These are phyloP conservation scores for Plectranthus barbatus DNA, from an alignment of 257 asterid genomes.

Conservation along the genomic window DNA sequence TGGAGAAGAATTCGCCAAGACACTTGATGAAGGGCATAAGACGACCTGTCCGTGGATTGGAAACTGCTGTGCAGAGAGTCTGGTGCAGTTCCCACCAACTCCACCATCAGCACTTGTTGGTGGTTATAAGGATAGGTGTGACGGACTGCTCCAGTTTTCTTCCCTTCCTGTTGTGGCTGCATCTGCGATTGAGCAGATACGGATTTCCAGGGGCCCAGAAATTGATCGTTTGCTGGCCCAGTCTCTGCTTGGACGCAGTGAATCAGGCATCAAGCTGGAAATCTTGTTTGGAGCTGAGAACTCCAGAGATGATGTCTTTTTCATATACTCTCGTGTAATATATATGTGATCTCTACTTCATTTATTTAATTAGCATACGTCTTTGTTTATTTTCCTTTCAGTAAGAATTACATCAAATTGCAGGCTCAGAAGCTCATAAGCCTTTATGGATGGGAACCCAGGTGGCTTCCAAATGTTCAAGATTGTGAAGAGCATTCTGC, in stretches of 20 bases:
- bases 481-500: slow-evolving; percentile 98
- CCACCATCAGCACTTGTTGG: slow-evolving; percentile 97
- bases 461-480: slow-evolving; percentile 99
- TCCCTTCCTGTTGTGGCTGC: slow-evolving; percentile 83
- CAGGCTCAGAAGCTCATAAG: slow-evolving; percentile 96
- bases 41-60: slow-evolving; percentile 85
- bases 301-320: slow-evolving; percentile 61
- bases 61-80: slow-evolving; percentile 89
- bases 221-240: slow-evolving; percentile 81
- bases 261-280: slow-evolving; percentile 68
- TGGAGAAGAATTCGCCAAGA: slow-evolving; percentile 68
- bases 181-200: slow-evolving; percentile 75
- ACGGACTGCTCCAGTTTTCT: slow-evolving; percentile 91
- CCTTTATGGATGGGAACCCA: slow-evolving; percentile 99
- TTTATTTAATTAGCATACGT: neutral
- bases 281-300: slow-evolving; percentile 47
- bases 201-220: slow-evolving; percentile 63
- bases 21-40: slow-evolving; percentile 81
- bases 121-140: slow-evolving; percentile 97
- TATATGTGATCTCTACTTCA: slow-evolving; percentile 6
- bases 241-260: slow-evolving; percentile 57
- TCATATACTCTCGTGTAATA: slow-evolving; percentile 74
- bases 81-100: slow-evolving; percentile 98
- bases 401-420: slow-evolving; percentile 13
- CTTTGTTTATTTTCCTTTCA: neutral